These are phyloP conservation scores for Babesia gibsoni DNA, from an alignment of 169 alveolate genomes.

Conservation along the genomic window DNA sequence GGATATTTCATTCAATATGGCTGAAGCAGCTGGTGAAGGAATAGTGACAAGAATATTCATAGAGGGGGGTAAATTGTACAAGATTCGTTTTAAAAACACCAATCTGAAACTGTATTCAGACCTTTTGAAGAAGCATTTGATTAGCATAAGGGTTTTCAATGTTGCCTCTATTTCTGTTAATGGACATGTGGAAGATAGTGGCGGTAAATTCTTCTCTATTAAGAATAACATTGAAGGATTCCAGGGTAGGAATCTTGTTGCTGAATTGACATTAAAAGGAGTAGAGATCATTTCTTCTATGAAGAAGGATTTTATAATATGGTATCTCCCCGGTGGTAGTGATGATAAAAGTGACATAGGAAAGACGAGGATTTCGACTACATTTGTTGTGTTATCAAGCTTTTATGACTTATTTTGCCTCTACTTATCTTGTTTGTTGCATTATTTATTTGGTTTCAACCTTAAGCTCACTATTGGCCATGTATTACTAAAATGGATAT, in stretches of 20 bases:
- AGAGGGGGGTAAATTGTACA: slow-evolving; percentile 12
- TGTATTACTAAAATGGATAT: too few relatives aligned
- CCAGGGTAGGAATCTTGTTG: background rate
- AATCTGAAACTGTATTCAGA: too few relatives aligned
- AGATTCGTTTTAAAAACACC: background rate
- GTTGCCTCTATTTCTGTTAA: slow-evolving; percentile 1
- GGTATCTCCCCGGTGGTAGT: background rate
- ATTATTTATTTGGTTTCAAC: too few relatives aligned
- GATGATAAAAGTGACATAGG: background rate
- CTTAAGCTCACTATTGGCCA: too few relatives aligned
- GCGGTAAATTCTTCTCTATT: background rate
- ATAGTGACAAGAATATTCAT: background rate
- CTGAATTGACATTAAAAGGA: background rate
- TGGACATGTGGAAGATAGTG: background rate
- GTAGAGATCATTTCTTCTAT: slow-evolving; percentile 9
- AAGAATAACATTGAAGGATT: background rate
- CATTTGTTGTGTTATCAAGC: background rate
- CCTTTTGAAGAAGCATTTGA: background rate
- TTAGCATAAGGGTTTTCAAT: background rate
- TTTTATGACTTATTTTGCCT: background rate
- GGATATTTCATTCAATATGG: background rate
- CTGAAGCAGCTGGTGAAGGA: background rate
- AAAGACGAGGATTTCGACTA: background rate
- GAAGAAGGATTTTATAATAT: background rate
- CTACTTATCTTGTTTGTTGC: too few relatives aligned